Evolutionary conservation across 495 filamentous ascomycete genomes (phyloP), one percentile per base, ranked within the genome.

Genomic region (Pseudoneurospora amorphoporcata): DNA sequence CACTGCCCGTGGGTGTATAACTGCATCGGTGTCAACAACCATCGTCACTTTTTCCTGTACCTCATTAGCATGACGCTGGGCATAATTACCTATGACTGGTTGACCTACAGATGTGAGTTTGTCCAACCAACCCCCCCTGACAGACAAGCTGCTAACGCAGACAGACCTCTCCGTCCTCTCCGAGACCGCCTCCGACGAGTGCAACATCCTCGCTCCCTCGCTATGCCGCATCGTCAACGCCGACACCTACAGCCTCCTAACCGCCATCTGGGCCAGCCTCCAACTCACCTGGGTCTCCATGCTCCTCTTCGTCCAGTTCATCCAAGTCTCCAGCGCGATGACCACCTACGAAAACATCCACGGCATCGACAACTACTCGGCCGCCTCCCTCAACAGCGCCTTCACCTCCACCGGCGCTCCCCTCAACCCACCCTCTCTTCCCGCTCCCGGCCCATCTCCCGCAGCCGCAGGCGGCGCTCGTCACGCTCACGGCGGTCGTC

Each of bases 1-100:
- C 95, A 99, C 79, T 99, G 95, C 77, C 95, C 95, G 0, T 99
- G 95, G 95, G 93, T 98, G 43, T 90, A 95, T 81, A 98, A 97
- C 82, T 99, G 95, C 78, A 88, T 99, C 45, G 95, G 92, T 53
- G 86, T 94, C 45, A 98, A 97, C 78, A 99, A 99, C 78, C 90
- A 97, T 76, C 90, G 95, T 5, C 96, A 98, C 77, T 99, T 99
- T 82, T 91, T 97, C 72, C 80, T 97, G 32, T 99, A 97, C 78
- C 86, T 98, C 40, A 80, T 93, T 23, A 91, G 82, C 74, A 81
- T 98, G 47, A 90, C 94, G 75, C 74, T 92, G 23, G 93, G 92
- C 38, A 90, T 98, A 70, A 73, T 92, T 14, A 73, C 90, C 8
- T 91, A 91, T 69, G 83, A 86, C 74, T 81, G 76, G 74, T 70